Evolutionary conservation across 1,284 basidiomycete genomes (phyloP).

Genomic region (Ganoderma resinaceum): DNA sequence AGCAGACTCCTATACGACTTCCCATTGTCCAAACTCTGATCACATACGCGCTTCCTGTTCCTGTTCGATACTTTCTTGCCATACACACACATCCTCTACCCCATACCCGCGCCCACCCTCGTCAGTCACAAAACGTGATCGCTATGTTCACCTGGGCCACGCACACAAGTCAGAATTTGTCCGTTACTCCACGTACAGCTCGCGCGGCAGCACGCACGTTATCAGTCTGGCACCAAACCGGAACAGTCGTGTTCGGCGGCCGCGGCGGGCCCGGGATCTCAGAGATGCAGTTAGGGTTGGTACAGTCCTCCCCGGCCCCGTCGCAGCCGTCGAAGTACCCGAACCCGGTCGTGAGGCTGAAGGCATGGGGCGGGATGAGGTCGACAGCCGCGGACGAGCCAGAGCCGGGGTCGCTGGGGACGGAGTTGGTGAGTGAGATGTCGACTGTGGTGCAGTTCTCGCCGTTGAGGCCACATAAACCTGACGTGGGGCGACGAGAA

Average conservation of each 20-base stretch:
- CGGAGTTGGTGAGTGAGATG: neutral
- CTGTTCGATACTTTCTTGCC: too few species aligned
- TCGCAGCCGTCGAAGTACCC: neutral
- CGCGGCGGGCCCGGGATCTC: neutral
- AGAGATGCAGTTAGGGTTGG: neutral
- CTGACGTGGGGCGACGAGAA: neutral
- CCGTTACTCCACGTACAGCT: neutral
- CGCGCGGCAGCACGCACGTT: neutral
- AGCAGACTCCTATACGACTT: too few species aligned
- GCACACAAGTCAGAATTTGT: neutral
- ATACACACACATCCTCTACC: too few species aligned
- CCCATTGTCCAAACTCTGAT: too few species aligned
- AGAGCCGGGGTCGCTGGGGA: neutral
- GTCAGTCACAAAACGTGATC: neutral
- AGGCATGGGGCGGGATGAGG: neutral
- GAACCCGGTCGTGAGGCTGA: neutral
- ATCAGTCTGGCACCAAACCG: neutral
- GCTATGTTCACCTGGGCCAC: neutral
- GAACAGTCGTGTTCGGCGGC: neutral
- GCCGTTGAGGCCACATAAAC: neutral
- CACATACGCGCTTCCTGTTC: too few species aligned
- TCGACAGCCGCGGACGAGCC: neutral
- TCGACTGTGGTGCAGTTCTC: neutral
- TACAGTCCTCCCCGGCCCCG: neutral
- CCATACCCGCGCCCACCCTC: too few species aligned